Evolutionary conservation across 305 asterid species (phyloP), one percentile per base, ranked within the genome.

Genomic region (Solanum chacoense): DNA sequence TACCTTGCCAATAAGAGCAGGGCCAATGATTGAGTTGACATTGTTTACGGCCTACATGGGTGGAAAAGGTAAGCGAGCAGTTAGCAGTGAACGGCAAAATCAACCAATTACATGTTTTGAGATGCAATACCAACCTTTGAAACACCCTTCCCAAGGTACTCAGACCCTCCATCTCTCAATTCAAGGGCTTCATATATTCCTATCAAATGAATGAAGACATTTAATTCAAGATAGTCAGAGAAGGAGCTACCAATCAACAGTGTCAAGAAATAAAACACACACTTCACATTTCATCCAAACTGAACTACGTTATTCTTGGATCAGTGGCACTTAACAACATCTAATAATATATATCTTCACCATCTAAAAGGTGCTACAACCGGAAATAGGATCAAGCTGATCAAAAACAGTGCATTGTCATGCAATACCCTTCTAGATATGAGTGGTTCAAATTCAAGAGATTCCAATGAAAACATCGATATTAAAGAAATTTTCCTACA

Each of bases 171-270:
- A 83, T 95, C 98, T 87, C 96, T 91, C 90, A 95, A 88, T 88
- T 95, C 98, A 12, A 95, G 96, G 69, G 96, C 98, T 71, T 96
- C 99, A 26, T 95, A 96, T 73, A 96, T 85, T 85, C 99, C 99
- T 95, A 55, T 11, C 73, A 20, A 38, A 87, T 9, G 32, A 45
- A 28, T 45, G 4, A 67, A 71, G 75, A 26, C 29, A 35, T 86
- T 31, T 32, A 34, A 67, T 67, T n/a, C 73, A 10, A 2, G 29
- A 26, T 24, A 86, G 9, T 42, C 31, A 38, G 8, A 22, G 26
- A 29, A 24, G 28, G 40, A 40, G 16, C 42, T 7, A 16, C 26
- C 26, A 32, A 74, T 74, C 80, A 74, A 74, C 67, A 72, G 31
- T 26, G 4, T 29, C 28, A 69, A 7, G 67, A 26, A 35, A 76